These are phyloP conservation scores for Ganoderma lucidum DNA, from an alignment of 1,284 basidiomycete genomes.

Conservation along the genomic window DNA sequence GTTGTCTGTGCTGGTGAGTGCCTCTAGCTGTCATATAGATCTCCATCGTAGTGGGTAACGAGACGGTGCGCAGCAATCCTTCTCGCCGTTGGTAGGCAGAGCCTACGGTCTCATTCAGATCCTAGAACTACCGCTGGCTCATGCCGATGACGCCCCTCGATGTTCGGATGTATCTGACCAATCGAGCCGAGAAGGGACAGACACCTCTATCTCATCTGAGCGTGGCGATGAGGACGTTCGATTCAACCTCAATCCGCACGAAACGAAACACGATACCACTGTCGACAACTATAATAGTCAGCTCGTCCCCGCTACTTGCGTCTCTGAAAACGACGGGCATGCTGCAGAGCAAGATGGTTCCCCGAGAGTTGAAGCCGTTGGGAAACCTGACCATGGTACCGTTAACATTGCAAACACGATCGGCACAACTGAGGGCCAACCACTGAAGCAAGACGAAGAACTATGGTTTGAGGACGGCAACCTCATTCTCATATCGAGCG, in stretches of 20 bases:
- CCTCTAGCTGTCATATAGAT: too few species aligned
- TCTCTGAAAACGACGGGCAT: too few species aligned
- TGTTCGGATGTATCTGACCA: background rate
- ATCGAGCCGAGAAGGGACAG: background rate
- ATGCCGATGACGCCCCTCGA: conserved; percentile 12
- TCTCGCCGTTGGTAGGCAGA: conserved; percentile 3
- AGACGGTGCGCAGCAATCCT: background rate
- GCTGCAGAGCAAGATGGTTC: background rate
- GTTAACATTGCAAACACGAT: too few species aligned
- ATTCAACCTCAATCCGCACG: background rate
- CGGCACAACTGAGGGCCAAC: background rate
- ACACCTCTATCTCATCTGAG: background rate
- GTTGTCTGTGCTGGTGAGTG: background rate
- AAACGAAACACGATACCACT: background rate
- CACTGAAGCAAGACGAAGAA: conserved; percentile 8
- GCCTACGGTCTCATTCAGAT: background rate
- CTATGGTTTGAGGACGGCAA: conserved; percentile 18
- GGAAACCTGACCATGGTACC: background rate
- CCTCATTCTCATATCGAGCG: background rate
- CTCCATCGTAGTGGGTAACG: too few species aligned
- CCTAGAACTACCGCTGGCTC: background rate
- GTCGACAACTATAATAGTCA: background rate
- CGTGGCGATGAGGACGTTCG: background rate
- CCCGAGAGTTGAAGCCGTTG: background rate
- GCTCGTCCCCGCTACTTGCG: background rate